These are phyloP conservation scores for Citrus reticulata DNA, from an alignment of 345 rosid genomes.

Conservation along the genomic window DNA sequence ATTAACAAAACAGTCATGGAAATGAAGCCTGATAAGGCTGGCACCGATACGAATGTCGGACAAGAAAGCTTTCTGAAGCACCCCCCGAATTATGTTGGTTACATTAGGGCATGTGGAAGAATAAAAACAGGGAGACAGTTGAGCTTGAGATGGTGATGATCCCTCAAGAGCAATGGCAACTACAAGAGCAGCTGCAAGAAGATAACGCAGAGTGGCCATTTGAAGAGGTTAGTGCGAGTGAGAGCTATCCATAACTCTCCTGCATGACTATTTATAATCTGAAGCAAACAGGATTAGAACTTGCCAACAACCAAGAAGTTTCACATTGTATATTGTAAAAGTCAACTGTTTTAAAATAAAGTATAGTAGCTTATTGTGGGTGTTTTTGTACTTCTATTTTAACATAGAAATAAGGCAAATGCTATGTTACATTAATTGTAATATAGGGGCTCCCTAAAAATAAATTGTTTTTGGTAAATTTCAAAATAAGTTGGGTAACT, in stretches of 20 bases:
- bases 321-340: not conserved
- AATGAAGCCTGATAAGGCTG: constrained; percentile 46
- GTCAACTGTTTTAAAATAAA: not conserved
- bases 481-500: no score
- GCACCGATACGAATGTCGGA: constrained; percentile 35
- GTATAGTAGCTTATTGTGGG: no score
- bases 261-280: not conserved
- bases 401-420: no score
- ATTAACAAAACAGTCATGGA: constrained; percentile 46
- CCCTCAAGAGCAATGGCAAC: constrained; percentile 11
- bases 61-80: constrained; percentile 8
- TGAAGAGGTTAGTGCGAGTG: not conserved
- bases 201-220: not conserved
- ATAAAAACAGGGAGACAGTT: constrained; percentile 31
- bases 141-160: constrained; percentile 8
- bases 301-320: not conserved
- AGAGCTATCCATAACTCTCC: not conserved
- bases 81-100: constrained; percentile 5
- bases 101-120: constrained; percentile 28
- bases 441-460: no score
- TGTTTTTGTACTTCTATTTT: no score
- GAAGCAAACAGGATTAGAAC: not conserved
- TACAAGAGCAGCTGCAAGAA: not conserved
- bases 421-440: no score
- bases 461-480: no score